Percentiles rank a stretch among this genome's conserved stretches.
Evolutionary conservation across 441 rosid genomes (phyloP).

Genomic region (Erodium moschatum): DNA sequence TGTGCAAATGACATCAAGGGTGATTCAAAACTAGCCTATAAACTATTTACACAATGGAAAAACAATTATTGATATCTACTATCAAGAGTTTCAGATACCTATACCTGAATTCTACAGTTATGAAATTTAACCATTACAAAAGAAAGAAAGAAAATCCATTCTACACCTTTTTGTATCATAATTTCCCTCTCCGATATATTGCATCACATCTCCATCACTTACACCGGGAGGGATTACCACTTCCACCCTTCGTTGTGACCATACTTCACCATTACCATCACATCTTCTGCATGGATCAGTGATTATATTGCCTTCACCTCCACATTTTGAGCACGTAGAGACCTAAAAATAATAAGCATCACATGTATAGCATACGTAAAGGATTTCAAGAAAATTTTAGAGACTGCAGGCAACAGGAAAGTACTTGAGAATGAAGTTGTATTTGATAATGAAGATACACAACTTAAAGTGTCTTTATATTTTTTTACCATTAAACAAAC

Average conservation of each 20-base stretch:
- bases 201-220: constrained; percentile 60
- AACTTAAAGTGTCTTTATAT: background rate
- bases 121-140: background rate
- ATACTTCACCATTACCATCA: constrained; percentile 52
- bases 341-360: constrained; percentile 45
- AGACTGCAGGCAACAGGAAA: constrained; percentile 8
- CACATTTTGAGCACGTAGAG: constrained; percentile 68
- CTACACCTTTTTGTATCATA: constrained; percentile 54
- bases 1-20: background rate
- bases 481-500: background rate
- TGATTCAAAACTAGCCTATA: background rate
- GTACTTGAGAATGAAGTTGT: background rate
- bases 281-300: constrained; percentile 64
- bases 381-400: constrained; percentile 15
- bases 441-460: no score
- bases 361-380: constrained; percentile 21
- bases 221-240: constrained; percentile 80
- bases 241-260: constrained; percentile 45
- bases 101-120: background rate
- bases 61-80: background rate
- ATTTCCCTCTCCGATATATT: constrained; percentile 62
- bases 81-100: background rate
- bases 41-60: background rate
- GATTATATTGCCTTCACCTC: constrained; percentile 71
- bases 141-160: background rate